Conservation (phyloP, 371 early-diverging fungal species). For the Rhizopus microsporus region DNA sequence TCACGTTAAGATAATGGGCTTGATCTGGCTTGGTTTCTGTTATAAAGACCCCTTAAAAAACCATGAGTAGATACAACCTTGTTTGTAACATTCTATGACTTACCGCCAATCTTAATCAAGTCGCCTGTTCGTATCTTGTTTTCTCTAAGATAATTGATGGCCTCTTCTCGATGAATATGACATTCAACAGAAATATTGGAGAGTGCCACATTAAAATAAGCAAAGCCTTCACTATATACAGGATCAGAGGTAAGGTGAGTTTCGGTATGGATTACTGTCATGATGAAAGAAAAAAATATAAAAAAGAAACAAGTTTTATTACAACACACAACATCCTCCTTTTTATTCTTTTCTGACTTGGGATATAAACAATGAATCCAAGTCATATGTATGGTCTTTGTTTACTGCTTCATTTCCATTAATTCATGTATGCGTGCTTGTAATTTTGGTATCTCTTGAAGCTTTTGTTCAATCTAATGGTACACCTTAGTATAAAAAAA, state of each 20-base stretch:
- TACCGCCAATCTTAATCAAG: slow-evolving; percentile 9
- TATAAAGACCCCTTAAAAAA: slow-evolving; percentile 11
- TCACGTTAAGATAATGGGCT: slow-evolving; percentile 14
- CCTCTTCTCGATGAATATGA: slow-evolving; percentile 15
- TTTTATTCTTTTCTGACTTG: slow-evolving; percentile 4
- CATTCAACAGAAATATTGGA: slow-evolving; percentile 9
- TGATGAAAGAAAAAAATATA: slow-evolving; percentile 5
- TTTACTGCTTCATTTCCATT: slow-evolving; percentile 29
- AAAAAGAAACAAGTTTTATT: not conserved
- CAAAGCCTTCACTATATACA: not conserved
- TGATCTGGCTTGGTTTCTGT: not conserved
- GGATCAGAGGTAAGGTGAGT: slow-evolving; percentile 25
- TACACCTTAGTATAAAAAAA: not conserved
- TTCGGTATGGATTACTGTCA: slow-evolving; percentile 21
- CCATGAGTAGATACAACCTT: no score
- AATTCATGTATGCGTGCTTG: slow-evolving; percentile 69
- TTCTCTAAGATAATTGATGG: slow-evolving; percentile 1
- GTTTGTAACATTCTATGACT: not conserved
- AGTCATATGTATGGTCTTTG: not conserved
- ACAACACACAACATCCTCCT: no score
- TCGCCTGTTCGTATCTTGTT: slow-evolving; percentile 16
- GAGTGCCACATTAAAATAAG: slow-evolving; percentile 15
- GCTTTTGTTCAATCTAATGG: slow-evolving; percentile 65
- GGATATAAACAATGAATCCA: not conserved
- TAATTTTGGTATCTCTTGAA: slow-evolving; percentile 72